A percentile compares a stretch with the other conserved stretches of the same genome.
These are phyloP conservation scores for Barbarea vulgaris DNA, from an alignment of 345 rosid genomes.

Conservation along the genomic window DNA sequence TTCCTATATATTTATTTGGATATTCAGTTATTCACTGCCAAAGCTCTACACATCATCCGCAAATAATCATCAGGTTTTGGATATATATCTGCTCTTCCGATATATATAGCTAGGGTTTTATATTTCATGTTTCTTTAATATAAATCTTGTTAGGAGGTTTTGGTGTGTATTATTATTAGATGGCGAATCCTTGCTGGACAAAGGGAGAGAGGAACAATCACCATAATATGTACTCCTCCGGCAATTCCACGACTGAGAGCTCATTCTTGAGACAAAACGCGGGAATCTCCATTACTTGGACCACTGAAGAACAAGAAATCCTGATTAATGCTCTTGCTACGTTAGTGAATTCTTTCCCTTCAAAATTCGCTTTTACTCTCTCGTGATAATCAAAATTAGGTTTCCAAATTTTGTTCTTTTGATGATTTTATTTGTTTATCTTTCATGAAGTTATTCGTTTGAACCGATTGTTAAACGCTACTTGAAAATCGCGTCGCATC, in stretches of 20 bases:
- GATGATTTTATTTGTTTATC: background rate
- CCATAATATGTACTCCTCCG: background rate
- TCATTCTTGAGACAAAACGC: background rate
- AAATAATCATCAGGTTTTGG: background rate
- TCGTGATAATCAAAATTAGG: background rate
- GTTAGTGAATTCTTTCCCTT: slow-evolving; percentile 6
- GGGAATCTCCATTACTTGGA: background rate
- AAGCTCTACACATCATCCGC: background rate
- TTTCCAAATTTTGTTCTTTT: background rate
- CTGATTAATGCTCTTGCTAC: slow-evolving; percentile 6
- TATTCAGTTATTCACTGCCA: background rate
- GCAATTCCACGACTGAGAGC: background rate
- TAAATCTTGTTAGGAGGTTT: background rate
- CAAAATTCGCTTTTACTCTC: background rate
- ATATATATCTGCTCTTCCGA: background rate
- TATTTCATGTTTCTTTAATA: background rate
- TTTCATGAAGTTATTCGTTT: slow-evolving; percentile 49
- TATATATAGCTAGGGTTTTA: background rate
- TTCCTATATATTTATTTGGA: background rate
- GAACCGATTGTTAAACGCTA: slow-evolving; percentile 51
- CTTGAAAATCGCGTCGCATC: slow-evolving; percentile 61
- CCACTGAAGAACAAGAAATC: background rate
- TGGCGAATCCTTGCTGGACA: slow-evolving; percentile 14
- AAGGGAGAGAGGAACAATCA: slow-evolving; percentile 19
- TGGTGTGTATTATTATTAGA: background rate